Base-by-base conservation (phyloP, 2,329 filamentous ascomycete genomes). In the Pseudovirgaria hyperparasitica region DNA sequence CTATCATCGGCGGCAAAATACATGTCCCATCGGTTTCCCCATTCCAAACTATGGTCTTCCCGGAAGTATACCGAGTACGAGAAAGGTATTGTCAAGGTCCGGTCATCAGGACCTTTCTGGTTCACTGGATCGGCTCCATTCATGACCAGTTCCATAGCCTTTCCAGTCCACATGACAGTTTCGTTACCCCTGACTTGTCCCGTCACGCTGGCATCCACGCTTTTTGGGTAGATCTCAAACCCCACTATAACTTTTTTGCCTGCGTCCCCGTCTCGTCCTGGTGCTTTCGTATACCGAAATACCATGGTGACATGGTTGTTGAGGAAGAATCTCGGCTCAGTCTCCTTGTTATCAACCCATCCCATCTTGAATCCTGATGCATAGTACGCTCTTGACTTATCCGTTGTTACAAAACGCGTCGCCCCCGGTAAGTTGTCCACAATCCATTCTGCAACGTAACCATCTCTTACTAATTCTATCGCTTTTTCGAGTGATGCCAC, bases 391-490 rank as follows among this genome's bases (percentile, higher is more conserved):
- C 73, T 68, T 24, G 70, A 74, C 58, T 84, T 84, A 53, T 92
- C 84, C 19, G 82, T 77, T 0, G 81, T 87, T 16, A 90, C 78
- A 46, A 92, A 92, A 50, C 77, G 86, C 6, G 84, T 92, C 19
- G 84, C 84, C 5, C 84, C 84, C 2, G 85, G 84, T 7, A 93
- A 64, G 43, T 92, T 92, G 53, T 93, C 84, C 37, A 90, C 79
- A 39, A 92, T 92, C 85, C 84, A 92, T 54, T 92, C 84, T 2
- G 76, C 76, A n/a, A 90, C 74, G 50, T 90, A 92, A 19, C 79
- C 81, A 28, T 85, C 70, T 34, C 68, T 69, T 20, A 92, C 76
- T 43, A 92, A 58, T 35, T 85, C 64, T 40, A 69, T 70, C 4
- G 80, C 78, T 47, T 72, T 70, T 40, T 68, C 65, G 31, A 92